These are phyloP conservation scores for Selaginella tamariscina DNA, from an alignment of 75 land plant genomes.

Conservation along the genomic window DNA sequence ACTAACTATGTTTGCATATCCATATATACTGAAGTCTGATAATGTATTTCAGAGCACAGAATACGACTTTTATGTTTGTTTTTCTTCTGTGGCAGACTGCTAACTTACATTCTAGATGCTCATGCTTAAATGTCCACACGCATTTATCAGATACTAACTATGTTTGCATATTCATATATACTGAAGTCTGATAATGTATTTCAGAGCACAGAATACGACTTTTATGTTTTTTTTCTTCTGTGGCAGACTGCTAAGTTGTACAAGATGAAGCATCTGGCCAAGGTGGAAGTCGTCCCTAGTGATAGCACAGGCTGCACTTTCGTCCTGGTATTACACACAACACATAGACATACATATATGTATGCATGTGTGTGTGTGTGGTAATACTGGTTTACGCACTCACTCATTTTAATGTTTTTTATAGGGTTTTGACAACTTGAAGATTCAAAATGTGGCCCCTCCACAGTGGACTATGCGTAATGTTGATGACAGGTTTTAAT, in stretches of 20 bases:
- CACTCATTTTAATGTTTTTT: not conserved
- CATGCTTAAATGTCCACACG: no score
- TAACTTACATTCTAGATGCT: no score
- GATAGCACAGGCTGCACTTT: constrained; percentile 85
- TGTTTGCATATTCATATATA: no score
- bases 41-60: not conserved
- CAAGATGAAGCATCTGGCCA: constrained; percentile 85
- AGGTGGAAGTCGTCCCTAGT: constrained; percentile 80
- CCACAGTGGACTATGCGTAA: constrained; percentile 99
- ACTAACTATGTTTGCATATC: no score
- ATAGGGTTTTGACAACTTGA: constrained; percentile 96
- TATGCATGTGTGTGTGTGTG: no score
- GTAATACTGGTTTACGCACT: no score
- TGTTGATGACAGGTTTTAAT: constrained; percentile 89
- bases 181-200: no score
- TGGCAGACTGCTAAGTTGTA: constrained; percentile 76
- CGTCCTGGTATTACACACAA: constrained; percentile 40
- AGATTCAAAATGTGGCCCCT: constrained; percentile 86
- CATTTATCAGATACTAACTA: no score
- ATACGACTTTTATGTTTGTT: not conserved
- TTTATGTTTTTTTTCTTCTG: not conserved
- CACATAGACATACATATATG: no score
- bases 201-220: not conserved
- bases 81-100: constrained; percentile 40
- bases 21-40: no score